These are phyloP conservation scores for Tetradesmus lagerheimii DNA, from an alignment of 139 green algal species.

Conservation along the genomic window DNA sequence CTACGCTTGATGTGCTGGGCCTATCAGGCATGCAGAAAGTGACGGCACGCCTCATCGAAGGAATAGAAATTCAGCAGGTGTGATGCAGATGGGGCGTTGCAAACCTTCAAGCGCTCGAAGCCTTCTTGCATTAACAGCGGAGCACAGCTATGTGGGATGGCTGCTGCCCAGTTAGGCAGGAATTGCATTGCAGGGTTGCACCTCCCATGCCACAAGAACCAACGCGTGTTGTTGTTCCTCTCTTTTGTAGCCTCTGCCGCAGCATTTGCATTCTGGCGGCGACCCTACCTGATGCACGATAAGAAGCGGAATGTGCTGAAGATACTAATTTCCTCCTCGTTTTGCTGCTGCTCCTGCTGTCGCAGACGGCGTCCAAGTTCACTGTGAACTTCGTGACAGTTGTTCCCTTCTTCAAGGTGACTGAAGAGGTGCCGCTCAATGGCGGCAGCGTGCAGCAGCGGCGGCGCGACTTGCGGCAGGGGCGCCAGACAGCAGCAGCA, in stretches of 20 bases:
- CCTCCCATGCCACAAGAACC: too few species aligned
- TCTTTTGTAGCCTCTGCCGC: too few species aligned
- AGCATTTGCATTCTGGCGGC: too few species aligned
- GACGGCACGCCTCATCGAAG: conserved; percentile 56
- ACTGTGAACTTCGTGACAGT: conserved; percentile 56
- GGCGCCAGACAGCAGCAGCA: conserved; percentile 33
- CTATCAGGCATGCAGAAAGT: conserved; percentile 58
- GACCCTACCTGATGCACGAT: too few species aligned
- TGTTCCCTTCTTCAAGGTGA: conserved; percentile 58
- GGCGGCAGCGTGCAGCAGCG: conserved; percentile 19
- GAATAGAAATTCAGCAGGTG: conserved; percentile 47
- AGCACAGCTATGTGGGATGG: too few species aligned
- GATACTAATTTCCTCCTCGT: neutral
- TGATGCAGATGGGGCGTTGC: conserved; percentile 9
- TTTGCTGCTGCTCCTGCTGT: neutral
- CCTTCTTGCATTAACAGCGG: too few species aligned
- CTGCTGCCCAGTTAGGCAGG: too few species aligned
- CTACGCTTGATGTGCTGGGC: conserved; percentile 51
- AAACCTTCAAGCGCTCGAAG: too few species aligned
- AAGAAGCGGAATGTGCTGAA: too few species aligned
- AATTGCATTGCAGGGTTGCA: too few species aligned
- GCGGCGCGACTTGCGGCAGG: conserved; percentile 47
- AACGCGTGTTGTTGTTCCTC: too few species aligned
- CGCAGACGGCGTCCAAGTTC: conserved; percentile 35
- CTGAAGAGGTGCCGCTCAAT: conserved; percentile 39